These are phyloP conservation scores for Picea abies DNA, from an alignment of 83 land plant species.

Conservation along the genomic window DNA sequence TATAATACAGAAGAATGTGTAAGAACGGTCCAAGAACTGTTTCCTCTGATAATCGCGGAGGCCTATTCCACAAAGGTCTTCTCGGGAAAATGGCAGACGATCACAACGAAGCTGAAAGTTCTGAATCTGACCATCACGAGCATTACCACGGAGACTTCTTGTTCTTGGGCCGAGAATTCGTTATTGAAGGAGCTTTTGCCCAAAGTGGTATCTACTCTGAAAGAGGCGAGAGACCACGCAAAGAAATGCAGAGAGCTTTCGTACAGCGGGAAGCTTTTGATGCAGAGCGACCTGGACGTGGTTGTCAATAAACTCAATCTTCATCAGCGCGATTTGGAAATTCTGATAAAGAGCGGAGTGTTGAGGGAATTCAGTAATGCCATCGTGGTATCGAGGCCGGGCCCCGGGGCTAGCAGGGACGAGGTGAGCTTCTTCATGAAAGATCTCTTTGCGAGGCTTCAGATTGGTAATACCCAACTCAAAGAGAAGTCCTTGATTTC, in stretches of 20 bases:
- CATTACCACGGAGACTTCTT: slow-evolving; percentile 10
- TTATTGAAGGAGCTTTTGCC: slow-evolving; percentile 3
- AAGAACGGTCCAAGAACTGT: slow-evolving; percentile 17
- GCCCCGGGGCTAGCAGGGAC: slow-evolving; percentile 34
- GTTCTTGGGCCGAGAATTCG: slow-evolving; percentile 1
- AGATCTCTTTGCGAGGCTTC: slow-evolving; percentile 50
- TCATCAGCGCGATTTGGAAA: slow-evolving; percentile 24
- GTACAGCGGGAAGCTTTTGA: slow-evolving; percentile 56
- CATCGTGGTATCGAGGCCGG: slow-evolving; percentile 41
- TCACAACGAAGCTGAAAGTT: slow-evolving; percentile 48
- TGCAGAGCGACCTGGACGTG: slow-evolving; percentile 66
- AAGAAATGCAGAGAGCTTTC: slow-evolving; percentile 40
- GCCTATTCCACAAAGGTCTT: slow-evolving; percentile 45
- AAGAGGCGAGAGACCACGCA: slow-evolving; percentile 34
- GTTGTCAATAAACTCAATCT: slow-evolving; percentile 27
- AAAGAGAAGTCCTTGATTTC: slow-evolving; percentile 37
- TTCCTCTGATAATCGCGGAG: slow-evolving; percentile 32
- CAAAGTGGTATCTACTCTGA: slow-evolving; percentile 11
- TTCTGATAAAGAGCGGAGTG: slow-evolving; percentile 27
- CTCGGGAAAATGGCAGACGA: slow-evolving; percentile 55
- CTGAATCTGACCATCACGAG: slow-evolving; percentile 26
- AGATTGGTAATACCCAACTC: slow-evolving; percentile 39
- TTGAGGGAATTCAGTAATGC: slow-evolving; percentile 20
- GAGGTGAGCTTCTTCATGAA: slow-evolving; percentile 45
- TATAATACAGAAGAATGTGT: not conserved